A percentile compares a stretch with the other conserved stretches of the same genome.
Evolutionary conservation across 2,329 filamentous ascomycete genomes (phyloP).

Genomic region (Colletotrichum eremochloae): DNA sequence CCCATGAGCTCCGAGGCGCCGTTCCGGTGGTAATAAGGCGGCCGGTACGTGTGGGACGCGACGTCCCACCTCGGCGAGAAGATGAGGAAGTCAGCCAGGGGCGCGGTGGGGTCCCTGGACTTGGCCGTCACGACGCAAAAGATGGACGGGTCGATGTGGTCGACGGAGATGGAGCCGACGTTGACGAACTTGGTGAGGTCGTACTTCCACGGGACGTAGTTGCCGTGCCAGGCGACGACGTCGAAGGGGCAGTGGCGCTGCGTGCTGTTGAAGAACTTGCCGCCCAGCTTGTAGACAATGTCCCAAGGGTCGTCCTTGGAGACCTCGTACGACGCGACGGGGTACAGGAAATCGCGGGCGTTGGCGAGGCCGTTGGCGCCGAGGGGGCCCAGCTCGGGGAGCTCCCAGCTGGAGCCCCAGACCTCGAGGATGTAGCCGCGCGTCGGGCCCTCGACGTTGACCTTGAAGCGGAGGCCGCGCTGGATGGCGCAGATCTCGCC

Average conservation of each 20-base stretch:
- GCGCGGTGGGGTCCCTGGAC: conserved; percentile 65
- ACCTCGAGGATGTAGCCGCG: conserved; percentile 77
- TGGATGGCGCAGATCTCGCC: conserved; percentile 78
- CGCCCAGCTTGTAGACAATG: conserved; percentile 72
- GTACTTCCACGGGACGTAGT: conserved; percentile 72
- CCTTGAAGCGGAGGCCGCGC: conserved; percentile 67
- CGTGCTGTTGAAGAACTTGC: conserved; percentile 69
- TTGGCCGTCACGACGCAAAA: conserved; percentile 75
- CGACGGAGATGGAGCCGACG: conserved; percentile 69
- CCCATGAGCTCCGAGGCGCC: conserved; percentile 70
- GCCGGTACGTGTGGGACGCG: conserved; percentile 71
- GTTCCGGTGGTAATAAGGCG: conserved; percentile 76
- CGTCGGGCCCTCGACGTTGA: conserved; percentile 70
- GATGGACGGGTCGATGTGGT: conserved; percentile 76
- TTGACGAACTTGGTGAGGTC: conserved; percentile 69
- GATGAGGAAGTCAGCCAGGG: conserved; percentile 74
- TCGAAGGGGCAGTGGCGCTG: conserved; percentile 78
- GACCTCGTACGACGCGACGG: conserved; percentile 69
- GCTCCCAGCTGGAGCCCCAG: conserved; percentile 73
- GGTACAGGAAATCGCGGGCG: conserved; percentile 73
- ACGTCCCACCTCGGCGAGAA: conserved; percentile 77
- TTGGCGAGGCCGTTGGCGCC: conserved; percentile 77
- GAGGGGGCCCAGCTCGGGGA: conserved; percentile 76
- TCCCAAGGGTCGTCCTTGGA: conserved; percentile 66
- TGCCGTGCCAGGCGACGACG: conserved; percentile 80